A percentile compares a stretch with the other conserved stretches of the same genome.
These are phyloP conservation scores for Gossypioides kirkii DNA, from an alignment of 345 rosid genomes.

Conservation along the genomic window DNA sequence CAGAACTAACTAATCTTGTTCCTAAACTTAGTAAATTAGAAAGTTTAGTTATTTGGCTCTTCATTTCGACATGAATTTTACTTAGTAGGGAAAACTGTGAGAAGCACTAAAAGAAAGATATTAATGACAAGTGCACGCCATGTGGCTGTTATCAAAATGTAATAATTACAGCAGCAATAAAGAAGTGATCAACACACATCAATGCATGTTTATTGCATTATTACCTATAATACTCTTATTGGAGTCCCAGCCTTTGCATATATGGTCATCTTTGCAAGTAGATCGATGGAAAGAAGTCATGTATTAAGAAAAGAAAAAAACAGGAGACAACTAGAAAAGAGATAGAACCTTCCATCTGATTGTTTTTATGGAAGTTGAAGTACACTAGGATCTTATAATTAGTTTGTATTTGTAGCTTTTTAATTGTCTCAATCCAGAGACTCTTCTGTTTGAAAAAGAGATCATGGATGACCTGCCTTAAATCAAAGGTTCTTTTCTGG, in stretches of 20 bases:
- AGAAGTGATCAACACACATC: background rate
- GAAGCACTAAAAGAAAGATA: background rate
- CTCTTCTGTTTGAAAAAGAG: background rate
- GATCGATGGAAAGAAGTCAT: background rate
- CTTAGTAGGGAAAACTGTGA: background rate
- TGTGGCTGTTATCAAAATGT: background rate
- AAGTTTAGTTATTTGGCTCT: background rate
- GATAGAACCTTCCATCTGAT: background rate
- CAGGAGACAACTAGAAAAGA: background rate
- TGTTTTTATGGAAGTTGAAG: background rate
- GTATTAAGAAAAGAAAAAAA: background rate
- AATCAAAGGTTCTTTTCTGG: background rate
- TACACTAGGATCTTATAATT: background rate
- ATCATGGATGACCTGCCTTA: background rate
- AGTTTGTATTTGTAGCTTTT: background rate
- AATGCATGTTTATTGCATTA: background rate
- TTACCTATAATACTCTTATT: background rate
- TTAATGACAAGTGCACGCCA: background rate
- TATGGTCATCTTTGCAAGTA: slow-evolving; percentile 1
- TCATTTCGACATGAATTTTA: background rate
- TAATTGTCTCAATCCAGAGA: background rate
- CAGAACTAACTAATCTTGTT: background rate
- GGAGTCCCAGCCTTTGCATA: too few species aligned
- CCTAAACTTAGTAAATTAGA: background rate
- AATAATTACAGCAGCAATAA: background rate